These are phyloP conservation scores for Xanthoparmelia taractica DNA, from an alignment of 495 filamentous ascomycete species.

Conservation along the genomic window DNA sequence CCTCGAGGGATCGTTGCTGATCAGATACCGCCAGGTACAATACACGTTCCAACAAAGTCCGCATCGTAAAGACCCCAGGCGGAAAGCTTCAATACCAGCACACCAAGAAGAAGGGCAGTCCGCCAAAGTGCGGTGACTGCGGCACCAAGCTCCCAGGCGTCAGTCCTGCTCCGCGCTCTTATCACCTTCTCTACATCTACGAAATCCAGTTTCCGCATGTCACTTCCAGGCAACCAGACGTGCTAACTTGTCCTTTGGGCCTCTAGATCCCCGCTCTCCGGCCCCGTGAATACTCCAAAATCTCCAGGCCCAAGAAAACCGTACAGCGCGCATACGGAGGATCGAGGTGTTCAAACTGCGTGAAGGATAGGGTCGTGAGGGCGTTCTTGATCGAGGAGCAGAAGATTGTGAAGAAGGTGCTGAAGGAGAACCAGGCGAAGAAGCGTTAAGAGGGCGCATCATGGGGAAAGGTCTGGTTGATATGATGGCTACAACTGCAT, in stretches of 20 bases:
- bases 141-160: slow-evolving; percentile 90
- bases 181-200: not conserved
- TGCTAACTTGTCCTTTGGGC: slow-evolving; percentile 5
- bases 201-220: not conserved
- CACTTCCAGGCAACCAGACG: not conserved
- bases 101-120: slow-evolving; percentile 96
- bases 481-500: slow-evolving; percentile 1
- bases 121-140: slow-evolving; percentile 98
- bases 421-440: slow-evolving; percentile 90
- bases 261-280: slow-evolving; percentile 87
- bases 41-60: slow-evolving; percentile 92
- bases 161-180: slow-evolving; percentile 42
- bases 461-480: not conserved
- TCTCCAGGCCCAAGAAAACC: slow-evolving; percentile 97
- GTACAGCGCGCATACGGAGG: slow-evolving; percentile 97
- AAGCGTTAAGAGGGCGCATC: slow-evolving; percentile 42
- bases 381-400: slow-evolving; percentile 99
- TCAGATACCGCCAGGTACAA: slow-evolving; percentile 62
- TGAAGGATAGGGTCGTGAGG: slow-evolving; percentile 92
- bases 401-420: slow-evolving; percentile 99
- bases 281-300: slow-evolving; percentile 89
- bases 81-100: slow-evolving; percentile 90
- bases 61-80: slow-evolving; percentile 92
- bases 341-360: slow-evolving; percentile 95
- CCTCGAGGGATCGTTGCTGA: slow-evolving; percentile 6